Base-by-base conservation (phyloP, 1,139 yeast species). In the Saccharomyces hybrid region DNA sequence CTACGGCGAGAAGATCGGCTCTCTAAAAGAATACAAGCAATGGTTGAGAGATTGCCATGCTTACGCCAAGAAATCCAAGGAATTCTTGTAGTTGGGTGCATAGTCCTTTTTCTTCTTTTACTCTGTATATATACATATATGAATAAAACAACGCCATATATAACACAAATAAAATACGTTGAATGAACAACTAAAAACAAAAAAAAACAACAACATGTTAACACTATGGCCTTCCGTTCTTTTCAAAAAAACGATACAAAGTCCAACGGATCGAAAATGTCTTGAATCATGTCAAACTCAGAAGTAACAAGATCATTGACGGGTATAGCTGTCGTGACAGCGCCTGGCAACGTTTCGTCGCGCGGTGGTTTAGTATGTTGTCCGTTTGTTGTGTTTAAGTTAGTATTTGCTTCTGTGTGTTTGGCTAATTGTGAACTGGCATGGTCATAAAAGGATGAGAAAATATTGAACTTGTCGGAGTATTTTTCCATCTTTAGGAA, bases 21-120 rank as follows among this genome's bases (percentile, higher is more conserved):
- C 95, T 48, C 74, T 91, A 68, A 81, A 83, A 64, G 93, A 84
- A 62, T 93, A 93, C 73, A 86, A 90, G 72, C 95, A 88, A 70
- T 93, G 99, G 99, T 79, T 93, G 64, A 82, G 98, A 66, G 98
- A 93, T 71, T 88, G 96, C 65, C 86, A 88, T 67, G 93, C 96
- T 28, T 93, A 86, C 75, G 82, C 84, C 68, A 84, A 95, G 75
- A 90, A 89, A 76, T 79, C 91, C 21, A 82, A 82, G 71, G 93
- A 86, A 67, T 90, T 89, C 68, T 76, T 89, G 72, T 86, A 68
- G 70, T 4, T n/a, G 24, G n/a, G 5, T 19, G 11, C 6, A 16
- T 7, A 12, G 14, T 11, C 12, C 19, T 12, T 9, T 9, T 14
- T 29, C 32, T 51, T 24, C 51, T 19, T 51, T 42, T 31, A 46